Percentiles rank a stretch among this genome's conserved stretches.
Conservation (phyloP, 108 stramenopile genomes). For the Cyclotella cryptica region DNA sequence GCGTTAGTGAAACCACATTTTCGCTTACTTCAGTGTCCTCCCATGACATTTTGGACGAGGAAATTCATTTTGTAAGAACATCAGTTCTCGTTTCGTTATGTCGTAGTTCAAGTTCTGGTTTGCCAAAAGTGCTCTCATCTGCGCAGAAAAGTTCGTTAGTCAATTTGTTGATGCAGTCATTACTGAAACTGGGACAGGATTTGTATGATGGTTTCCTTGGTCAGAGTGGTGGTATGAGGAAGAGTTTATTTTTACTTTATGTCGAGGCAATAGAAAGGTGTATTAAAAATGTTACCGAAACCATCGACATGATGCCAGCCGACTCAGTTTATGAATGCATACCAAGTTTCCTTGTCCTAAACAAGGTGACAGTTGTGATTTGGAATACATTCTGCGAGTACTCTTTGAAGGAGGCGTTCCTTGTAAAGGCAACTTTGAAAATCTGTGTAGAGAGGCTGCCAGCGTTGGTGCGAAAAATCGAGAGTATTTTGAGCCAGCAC, state of each 20-base stretch:
- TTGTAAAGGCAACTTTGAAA: constrained; percentile 24
- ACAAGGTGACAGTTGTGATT: constrained; percentile 16
- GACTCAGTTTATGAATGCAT: constrained; percentile 3
- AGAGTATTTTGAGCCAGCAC: constrained; percentile 19
- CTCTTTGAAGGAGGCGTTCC: constrained; percentile 22
- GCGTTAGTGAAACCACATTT: constrained; percentile 14
- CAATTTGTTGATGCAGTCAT: constrained; percentile 14
- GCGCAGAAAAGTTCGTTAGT: constrained; percentile 16
- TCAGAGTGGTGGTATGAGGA: constrained; percentile 37
- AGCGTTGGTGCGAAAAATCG: constrained; percentile 15
- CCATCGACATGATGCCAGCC: constrained; percentile 25
- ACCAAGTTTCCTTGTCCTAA: constrained; percentile 13
- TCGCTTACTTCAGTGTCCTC: constrained; percentile 33
- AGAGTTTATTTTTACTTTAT: constrained; percentile 20
- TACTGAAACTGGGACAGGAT: constrained; percentile 37
- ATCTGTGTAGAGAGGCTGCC: constrained; percentile 45
- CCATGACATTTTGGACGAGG: constrained; percentile 26
- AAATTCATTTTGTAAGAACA: constrained; percentile 16
- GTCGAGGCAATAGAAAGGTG: constrained; percentile 42
- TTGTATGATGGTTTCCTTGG: constrained; percentile 34
- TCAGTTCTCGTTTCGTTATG: constrained; percentile 21
- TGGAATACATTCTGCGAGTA: constrained; percentile 42
- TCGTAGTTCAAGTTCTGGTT: neutral
- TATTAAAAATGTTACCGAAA: constrained; percentile 10
- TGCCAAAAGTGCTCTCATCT: constrained; percentile 13